Conservation (phyloP, 306 rosid species). For the Dalbergia cultrata region DNA sequence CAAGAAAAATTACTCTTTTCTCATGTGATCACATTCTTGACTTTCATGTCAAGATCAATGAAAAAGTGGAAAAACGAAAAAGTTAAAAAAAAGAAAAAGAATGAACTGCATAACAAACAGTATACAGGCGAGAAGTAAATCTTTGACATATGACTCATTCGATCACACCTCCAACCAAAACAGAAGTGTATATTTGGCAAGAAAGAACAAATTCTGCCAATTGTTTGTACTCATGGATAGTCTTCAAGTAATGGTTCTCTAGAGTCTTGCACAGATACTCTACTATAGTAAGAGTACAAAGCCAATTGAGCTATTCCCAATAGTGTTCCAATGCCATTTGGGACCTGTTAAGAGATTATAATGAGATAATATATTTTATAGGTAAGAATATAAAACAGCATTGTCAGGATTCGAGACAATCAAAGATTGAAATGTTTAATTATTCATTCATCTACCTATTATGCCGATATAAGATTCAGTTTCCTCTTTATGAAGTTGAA, state of each 20-base stretch:
- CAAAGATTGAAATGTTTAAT: neutral
- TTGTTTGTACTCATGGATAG: neutral
- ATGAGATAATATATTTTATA: too few species aligned
- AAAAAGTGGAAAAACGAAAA: too few species aligned
- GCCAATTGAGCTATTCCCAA: conserved; percentile 50
- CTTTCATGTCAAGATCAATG: too few species aligned
- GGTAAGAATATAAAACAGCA: neutral
- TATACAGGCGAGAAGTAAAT: too few species aligned
- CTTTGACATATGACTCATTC: neutral
- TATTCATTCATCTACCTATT: neutral
- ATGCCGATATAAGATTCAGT: neutral
- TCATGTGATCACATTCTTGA: too few species aligned
- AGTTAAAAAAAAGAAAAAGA: too few species aligned
- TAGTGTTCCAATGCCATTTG: conserved; percentile 54
- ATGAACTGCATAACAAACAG: too few species aligned
- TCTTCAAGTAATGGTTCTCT: conserved; percentile 10
- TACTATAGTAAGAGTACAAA: conserved; percentile 44
- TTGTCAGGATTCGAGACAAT: neutral
- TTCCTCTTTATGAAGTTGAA: neutral
- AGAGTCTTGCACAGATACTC: neutral
- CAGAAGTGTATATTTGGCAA: neutral
- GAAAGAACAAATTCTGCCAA: neutral
- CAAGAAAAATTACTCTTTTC: too few species aligned
- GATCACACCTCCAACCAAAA: neutral
- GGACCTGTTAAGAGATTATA: conserved; percentile 29